Percentiles rank a stretch among this genome's conserved stretches.
These are phyloP conservation scores for Cyberlindnera americana DNA, from an alignment of 805 yeast genomes.

Conservation along the genomic window DNA sequence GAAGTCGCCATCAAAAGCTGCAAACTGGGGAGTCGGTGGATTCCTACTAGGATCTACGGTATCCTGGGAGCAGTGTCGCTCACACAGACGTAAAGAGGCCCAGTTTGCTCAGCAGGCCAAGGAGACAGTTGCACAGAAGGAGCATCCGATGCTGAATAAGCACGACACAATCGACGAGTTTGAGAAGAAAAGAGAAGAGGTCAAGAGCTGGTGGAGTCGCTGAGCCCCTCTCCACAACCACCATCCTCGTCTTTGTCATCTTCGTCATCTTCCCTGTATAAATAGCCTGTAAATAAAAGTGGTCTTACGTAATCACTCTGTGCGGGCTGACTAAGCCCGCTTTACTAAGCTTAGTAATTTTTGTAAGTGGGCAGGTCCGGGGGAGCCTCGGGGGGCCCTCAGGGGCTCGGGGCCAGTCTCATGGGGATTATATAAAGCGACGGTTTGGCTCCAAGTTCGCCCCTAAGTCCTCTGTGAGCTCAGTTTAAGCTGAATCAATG, in stretches of 20 bases:
- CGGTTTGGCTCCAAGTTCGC: too few species aligned
- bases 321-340: background rate
- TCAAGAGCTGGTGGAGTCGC: slow-evolving; percentile 30
- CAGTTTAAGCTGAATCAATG: too few species aligned
- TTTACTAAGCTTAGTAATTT: slow-evolving; percentile 9
- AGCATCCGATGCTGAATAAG: slow-evolving; percentile 33
- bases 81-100: slow-evolving; percentile 60
- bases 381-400: too few species aligned
- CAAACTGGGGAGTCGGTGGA: slow-evolving; percentile 83
- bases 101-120: slow-evolving; percentile 69
- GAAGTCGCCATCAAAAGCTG: slow-evolving; percentile 56
- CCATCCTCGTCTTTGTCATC: too few species aligned
- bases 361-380: background rate
- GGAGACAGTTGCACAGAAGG: slow-evolving; percentile 38
- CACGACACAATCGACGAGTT: slow-evolving; percentile 25
- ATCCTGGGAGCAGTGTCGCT: slow-evolving; percentile 92
- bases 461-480: too few species aligned
- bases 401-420: background rate
- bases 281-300: too few species aligned
- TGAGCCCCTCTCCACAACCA: too few species aligned
- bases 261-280: background rate
- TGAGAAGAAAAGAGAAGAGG: slow-evolving; percentile 25
- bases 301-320: too few species aligned
- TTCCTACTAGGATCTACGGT: slow-evolving; percentile 73
- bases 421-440: background rate